Base-by-base conservation (phyloP, 2,329 filamentous ascomycete species). In the Fusarium sterilihyphosum region DNA sequence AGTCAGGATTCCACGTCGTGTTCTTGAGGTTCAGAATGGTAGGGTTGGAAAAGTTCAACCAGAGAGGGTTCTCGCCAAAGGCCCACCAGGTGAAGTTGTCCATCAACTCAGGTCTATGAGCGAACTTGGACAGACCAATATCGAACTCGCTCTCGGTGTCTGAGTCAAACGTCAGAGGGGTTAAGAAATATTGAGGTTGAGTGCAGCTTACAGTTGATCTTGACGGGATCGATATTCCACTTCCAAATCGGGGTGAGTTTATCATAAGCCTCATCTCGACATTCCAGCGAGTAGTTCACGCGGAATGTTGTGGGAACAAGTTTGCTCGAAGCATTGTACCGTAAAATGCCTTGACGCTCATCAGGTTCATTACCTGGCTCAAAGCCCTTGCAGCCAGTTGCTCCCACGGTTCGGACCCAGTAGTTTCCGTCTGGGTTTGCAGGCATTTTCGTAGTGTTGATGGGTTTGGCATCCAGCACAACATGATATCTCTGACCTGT, bases 11-110 rank as follows among this genome's bases (percentile, higher is more conserved):
- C 65, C 65, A 67, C 0, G 47, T 67, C 5, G 57, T 59, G 2
- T 62, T 73, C 8, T 73, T 37, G 3, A 73, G 67, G 8, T 50
- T 60, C 1, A 69, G 24, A 8, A 73, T 73, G 1, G 71, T 71
- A 1, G 71, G 71, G 2, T 73, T 47, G 4, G 71, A 67, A 10
- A 73, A 73, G 44, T 73, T 61, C 6, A 73, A 16, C 71, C 71
- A 73, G 9, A 73, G 46, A 24, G 71, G 71, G 10, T 61, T 61
- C 10, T 67, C 50, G 7, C 65, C 65, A 12, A 67, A 67, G 1
- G 65, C 61, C 65, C 65, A 67, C 65, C 65, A 67, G 0, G 40
- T 56, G 1, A 67, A 67, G 0, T 29, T 46, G 3, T 67, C 62
- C 13, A 35, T 41, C 2, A 26, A 10, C 44, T 67, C 62, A 8